Base-by-base conservation (phyloP, 345 rosid genomes). In the Rhodamnia rubescens region DNA sequence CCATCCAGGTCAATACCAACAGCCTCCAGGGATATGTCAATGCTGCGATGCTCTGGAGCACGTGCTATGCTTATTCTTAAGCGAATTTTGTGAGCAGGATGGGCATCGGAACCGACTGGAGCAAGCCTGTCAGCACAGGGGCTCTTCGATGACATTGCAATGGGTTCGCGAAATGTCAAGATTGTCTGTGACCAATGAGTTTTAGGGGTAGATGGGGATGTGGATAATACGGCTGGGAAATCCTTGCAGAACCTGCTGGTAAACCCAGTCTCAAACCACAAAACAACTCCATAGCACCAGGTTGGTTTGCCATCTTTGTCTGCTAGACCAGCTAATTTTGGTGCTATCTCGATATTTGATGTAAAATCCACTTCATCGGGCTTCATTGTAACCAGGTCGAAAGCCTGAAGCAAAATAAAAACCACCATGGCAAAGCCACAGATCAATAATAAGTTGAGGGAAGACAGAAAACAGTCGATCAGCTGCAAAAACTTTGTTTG, bases 181-280 rank as follows among this genome's bases (percentile, higher is more conserved):
- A 97, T 88, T 11, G 99, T 97, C 86, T 97, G 99, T 7, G 94
- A 86, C 99, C 99, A 97, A 59, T 97, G 99, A 20, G 99, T 97
- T 90, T 90, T 93, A 57, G 94, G 93, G 81, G 95, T 92, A 86
- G 88, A 90, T 0, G 99, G 99, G 21, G 99, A 96, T 75, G 99
- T 95, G 21, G 99, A 94, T 88, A 97, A 87, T 53, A 93, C 87
- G 21, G 93, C 90, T 24, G 99, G 94, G 55, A 86, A 89, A 88
- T 96, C 98, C 93, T 90, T 95, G 95, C 99, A 97, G 92, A 95
- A 96, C 86, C 99, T 92, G 88, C 85, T 44, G 16, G 98, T 93
- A 88, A 97, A 97, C 87, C 96, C 98, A 51, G 98, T 93, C 22
- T 97, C 99, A 4, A 97, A 97, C 99, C 99, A 96, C 85, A 97